Evolutionary conservation across 176 grass and related monocot species (phyloP).

Genomic region (Poa annua): DNA sequence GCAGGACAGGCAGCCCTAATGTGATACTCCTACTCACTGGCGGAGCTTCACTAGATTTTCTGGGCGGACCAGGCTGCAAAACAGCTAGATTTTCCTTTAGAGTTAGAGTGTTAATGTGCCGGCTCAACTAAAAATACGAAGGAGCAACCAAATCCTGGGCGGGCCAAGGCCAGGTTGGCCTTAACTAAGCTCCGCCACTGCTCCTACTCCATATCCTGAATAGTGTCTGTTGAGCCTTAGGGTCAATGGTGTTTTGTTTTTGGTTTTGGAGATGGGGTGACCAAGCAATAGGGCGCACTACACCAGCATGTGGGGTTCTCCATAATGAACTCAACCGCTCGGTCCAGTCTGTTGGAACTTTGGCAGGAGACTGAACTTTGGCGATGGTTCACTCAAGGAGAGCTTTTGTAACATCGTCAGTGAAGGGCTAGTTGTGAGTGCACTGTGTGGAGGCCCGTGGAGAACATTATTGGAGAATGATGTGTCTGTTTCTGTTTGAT

Average conservation of each 20-base stretch:
- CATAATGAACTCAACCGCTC: neutral
- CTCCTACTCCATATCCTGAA: constrained; percentile 14
- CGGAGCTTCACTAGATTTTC: no score
- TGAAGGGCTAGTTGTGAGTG: neutral
- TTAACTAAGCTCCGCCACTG: no score
- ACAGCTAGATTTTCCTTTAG: no score
- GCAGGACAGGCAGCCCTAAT: neutral
- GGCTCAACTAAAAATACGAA: no score
- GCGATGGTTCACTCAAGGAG: neutral
- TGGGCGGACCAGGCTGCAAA: no score
- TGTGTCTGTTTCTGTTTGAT: neutral
- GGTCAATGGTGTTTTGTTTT: constrained; percentile 16
- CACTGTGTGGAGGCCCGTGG: constrained; percentile 1
- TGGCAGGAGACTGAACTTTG: neutral
- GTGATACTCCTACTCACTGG: neutral
- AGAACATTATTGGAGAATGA: constrained; percentile 21
- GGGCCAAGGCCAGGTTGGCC: no score
- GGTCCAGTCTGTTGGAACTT: neutral
- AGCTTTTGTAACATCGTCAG: neutral
- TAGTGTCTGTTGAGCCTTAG: neutral
- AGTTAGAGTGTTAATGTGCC: no score
- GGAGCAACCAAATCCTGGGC: no score
- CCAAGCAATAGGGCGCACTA: neutral
- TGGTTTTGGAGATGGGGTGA: neutral
- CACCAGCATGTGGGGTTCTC: neutral